Base-by-base conservation (phyloP, 2,329 filamentous ascomycete species). In the Calonectria crousiana region DNA sequence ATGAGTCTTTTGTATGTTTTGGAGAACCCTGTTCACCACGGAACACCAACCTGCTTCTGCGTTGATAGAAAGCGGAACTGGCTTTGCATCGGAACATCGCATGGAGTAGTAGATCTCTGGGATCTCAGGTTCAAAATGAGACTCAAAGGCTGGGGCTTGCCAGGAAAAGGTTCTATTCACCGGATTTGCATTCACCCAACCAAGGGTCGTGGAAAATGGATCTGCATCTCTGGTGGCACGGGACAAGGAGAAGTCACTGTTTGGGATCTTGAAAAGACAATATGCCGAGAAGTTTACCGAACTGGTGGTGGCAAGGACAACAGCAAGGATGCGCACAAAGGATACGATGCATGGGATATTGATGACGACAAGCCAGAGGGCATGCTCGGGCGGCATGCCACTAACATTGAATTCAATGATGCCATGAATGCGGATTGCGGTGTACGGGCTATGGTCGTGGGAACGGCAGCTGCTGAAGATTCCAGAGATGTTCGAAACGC, bases 41-140 rank as follows among this genome's bases (percentile, higher is more conserved):
- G 97, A 16, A 95, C 93, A 0, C 95, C 95, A 1, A 98, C 95
- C 0, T 97, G 95, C 78, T 98, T 99, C 84, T 96, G 94, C 80
- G 90, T 98, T 38, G 95, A 98, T 81, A 91, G 92, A 72, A 95
- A 93, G 82, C 93, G 94, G 66, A 95, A 97, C 81, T 99, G 97
- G 97, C 88, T 99, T 4, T 90, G 98, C 2, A 86, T 98, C 0
- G 97, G 96, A 44, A 99, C 97, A 0, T 95, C 95, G 0, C 96
- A 98, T 82, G 97, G 97, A 44, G 93, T 98, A 34, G 88, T 99
- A 10, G 94, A 98, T 82, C 89, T 99, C 1, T 99, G 97, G 97
- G 97, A 99, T 84, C 89, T 99, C 51, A 93, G 97, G n/a, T 99
- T 99, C 88, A 94, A 92, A 77, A 91, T 98, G 79, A 92, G 95